A percentile compares a stretch with the other conserved stretches of the same genome.
phyloP scores from a whole-genome alignment of 768 basidiomycete species.

The Boletus patriciae region DNA sequence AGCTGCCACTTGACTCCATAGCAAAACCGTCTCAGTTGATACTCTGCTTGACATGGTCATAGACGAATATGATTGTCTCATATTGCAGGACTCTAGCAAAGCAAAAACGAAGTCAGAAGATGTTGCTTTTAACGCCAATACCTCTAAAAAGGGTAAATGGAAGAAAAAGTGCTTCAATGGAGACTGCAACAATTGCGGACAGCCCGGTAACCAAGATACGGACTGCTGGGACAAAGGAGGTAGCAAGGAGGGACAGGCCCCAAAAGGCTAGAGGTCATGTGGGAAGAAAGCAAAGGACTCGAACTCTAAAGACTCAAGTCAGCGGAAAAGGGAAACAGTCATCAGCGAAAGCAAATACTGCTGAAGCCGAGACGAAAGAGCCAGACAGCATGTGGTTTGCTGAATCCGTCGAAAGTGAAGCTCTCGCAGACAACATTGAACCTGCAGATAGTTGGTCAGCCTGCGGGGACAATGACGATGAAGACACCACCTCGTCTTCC shows the following conservation, averaged over 20 bases:
- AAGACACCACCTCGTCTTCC: no score
- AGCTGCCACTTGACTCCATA: neutral
- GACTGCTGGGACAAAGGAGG: neutral
- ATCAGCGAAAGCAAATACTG: neutral
- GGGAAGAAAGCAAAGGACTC: neutral
- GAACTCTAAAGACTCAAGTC: neutral
- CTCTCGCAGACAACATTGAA: no score
- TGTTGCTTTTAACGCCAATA: neutral
- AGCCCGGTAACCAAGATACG: neutral
- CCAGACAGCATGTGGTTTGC: no score
- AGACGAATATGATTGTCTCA: neutral
- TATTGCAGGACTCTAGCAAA: neutral
- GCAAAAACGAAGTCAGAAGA: neutral
- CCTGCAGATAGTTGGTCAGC: no score
- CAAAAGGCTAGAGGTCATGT: neutral
- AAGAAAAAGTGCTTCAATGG: neutral
- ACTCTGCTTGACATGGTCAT: neutral
- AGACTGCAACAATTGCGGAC: neutral
- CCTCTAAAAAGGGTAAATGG: neutral
- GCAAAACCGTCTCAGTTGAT: neutral
- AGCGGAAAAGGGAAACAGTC: neutral
- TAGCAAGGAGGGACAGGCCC: neutral
- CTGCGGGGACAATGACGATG: no score
- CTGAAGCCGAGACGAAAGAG: neutral
- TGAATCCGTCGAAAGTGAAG: no score